These are phyloP conservation scores for Wickerhamomyces bisporus DNA, from an alignment of 805 yeast species.

Conservation along the genomic window DNA sequence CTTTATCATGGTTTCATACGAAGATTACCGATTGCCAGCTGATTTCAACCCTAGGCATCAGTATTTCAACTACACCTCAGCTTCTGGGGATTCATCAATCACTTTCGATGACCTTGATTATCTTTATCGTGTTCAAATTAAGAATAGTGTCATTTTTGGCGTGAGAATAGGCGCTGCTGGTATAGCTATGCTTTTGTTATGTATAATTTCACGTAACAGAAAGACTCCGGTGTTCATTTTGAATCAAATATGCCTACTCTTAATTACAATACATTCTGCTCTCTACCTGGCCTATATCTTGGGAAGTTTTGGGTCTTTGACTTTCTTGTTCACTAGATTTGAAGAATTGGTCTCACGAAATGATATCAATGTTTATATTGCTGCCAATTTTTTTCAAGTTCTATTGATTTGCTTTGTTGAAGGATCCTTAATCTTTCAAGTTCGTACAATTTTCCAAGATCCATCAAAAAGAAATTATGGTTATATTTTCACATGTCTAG, in stretches of 20 bases:
- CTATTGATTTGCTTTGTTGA: conserved; percentile 59
- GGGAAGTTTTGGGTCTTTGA: conserved; percentile 46
- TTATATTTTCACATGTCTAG: conserved; percentile 30
- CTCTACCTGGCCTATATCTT: conserved; percentile 50
- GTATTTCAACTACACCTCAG: conserved; percentile 36
- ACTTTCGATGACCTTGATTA: conserved; percentile 39
- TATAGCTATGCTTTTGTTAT: conserved; percentile 40
- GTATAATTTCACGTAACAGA: conserved; percentile 46
- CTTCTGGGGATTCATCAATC: conserved; percentile 33
- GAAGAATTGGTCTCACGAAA: conserved; percentile 31
- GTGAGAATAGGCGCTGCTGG: conserved; percentile 53
- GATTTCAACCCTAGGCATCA: conserved; percentile 23
- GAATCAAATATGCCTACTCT: conserved; percentile 55
- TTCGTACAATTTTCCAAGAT: conserved; percentile 61
- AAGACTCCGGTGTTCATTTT: conserved; percentile 69
- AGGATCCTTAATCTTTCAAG: conserved; percentile 64
- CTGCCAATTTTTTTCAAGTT: conserved; percentile 55
- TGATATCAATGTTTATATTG: conserved; percentile 48
- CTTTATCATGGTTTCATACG: too few species aligned
- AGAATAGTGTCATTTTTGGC: conserved; percentile 46
- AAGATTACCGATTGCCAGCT: conserved; percentile 4
- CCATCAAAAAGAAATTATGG: conserved; percentile 42
- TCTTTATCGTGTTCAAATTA: conserved; percentile 28
- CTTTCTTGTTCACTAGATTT: conserved; percentile 44
- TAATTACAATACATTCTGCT: conserved; percentile 55